These are phyloP conservation scores for Yarrowia deformans DNA, from an alignment of 805 yeast species.

Conservation along the genomic window DNA sequence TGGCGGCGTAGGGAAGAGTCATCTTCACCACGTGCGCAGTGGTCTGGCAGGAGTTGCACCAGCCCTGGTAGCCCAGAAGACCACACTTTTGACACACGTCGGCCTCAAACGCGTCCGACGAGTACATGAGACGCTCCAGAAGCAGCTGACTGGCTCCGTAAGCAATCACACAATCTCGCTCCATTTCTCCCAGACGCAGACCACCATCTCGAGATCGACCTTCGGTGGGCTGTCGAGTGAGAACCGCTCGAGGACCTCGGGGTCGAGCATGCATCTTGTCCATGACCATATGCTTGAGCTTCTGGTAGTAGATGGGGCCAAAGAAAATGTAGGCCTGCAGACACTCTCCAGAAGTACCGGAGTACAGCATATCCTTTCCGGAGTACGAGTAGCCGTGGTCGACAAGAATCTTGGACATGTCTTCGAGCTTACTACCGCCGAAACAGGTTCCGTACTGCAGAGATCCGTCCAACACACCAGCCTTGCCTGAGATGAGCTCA, in stretches of 20 bases:
- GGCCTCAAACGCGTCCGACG: conserved; percentile 97
- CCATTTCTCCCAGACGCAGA: conserved; percentile 98
- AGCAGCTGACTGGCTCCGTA: conserved; percentile 97
- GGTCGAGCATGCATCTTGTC: conserved; percentile 99
- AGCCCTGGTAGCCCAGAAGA: conserved; percentile 93
- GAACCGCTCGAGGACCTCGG: conserved; percentile 97
- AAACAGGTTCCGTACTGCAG: conserved; percentile 97
- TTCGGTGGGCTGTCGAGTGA: conserved; percentile 98
- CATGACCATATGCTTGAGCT: conserved; percentile 97
- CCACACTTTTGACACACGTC: conserved; percentile 95
- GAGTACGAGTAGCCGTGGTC: conserved; percentile 93
- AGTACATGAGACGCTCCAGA: conserved; percentile 91
- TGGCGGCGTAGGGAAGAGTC: conserved; percentile 99
- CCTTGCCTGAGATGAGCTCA: conserved; percentile 94
- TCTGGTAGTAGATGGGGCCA: conserved; percentile 98
- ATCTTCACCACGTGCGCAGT: conserved; percentile 85
- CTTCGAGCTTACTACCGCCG: conserved; percentile 96
- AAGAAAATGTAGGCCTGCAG: conserved; percentile 97
- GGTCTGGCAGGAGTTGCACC: conserved; percentile 97
- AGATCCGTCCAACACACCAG: conserved; percentile 92
- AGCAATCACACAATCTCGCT: conserved; percentile 99
- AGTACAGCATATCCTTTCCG: conserved; percentile 96
- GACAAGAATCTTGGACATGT: conserved; percentile 88
- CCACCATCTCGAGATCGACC: conserved; percentile 99
- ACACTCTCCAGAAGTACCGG: conserved; percentile 97